phyloP scores from a whole-genome alignment of 768 basidiomycete species.

The Polyporus arcularius region DNA sequence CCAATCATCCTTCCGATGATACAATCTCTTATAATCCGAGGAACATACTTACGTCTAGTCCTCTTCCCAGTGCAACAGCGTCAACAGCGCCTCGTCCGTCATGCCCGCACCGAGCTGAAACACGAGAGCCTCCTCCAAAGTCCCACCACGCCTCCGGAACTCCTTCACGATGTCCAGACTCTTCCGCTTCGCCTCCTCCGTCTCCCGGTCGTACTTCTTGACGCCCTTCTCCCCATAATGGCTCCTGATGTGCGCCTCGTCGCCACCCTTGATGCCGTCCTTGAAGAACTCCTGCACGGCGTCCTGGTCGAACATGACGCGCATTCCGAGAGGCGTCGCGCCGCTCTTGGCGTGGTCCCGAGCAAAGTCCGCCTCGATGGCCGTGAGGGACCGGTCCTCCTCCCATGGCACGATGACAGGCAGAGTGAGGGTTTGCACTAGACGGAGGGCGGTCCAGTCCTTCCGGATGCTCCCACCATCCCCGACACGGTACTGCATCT shows the following conservation, averaged over 20 bases:
- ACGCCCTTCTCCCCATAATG: background rate
- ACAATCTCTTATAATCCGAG: too few relatives aligned
- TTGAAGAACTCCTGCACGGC: background rate
- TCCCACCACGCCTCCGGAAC: too few relatives aligned
- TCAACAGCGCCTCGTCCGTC: too few relatives aligned
- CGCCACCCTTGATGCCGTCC: background rate
- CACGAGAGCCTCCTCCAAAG: too few relatives aligned
- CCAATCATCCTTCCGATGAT: too few relatives aligned
- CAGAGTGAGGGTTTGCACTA: background rate
- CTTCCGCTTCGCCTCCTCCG: too few relatives aligned
- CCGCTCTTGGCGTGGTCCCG: background rate
- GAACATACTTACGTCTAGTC: too few relatives aligned
- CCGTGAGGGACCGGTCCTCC: background rate
- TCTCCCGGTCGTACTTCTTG: background rate
- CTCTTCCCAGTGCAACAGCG: too few relatives aligned
- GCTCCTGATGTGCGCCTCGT: background rate
- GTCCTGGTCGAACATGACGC: background rate
- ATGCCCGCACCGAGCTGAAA: too few relatives aligned
- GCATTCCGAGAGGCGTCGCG: background rate
- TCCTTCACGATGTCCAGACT: too few relatives aligned
- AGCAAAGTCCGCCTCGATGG: background rate
- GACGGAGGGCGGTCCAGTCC: background rate
- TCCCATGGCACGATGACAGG: background rate
- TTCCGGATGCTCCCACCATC: background rate
- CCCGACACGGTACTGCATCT: background rate